Base-by-base conservation (phyloP, 257 asterid genomes). In the Gentiana macrophylla region DNA sequence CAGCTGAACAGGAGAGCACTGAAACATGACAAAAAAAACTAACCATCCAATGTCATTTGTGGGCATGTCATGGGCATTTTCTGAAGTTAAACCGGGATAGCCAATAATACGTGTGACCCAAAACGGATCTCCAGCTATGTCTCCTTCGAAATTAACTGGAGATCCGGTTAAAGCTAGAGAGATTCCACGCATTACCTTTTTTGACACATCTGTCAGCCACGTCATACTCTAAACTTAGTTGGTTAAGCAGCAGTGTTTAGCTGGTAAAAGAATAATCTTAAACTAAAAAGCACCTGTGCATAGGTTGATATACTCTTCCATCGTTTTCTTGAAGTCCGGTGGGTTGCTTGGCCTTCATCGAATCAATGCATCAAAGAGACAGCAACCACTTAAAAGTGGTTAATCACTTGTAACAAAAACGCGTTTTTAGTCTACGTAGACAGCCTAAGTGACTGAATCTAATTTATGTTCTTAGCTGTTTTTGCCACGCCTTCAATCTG, bases 81-180 rank as follows among this genome's bases (percentile, higher is more conserved):
- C 70, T 37, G 52, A 62, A 66, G 66, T 49, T 12, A 62, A 55
- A 43, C 66, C 82, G 6, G 98, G 98, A 67, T 92, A 92, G 41
- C 98, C 98, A 34, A 92, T 83, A n/a, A 88, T 77, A 49, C 97
- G 95, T 0, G 77, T 62, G 43, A 85, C 98, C 98, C 98, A 92
- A 67, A 92, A 92, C 35, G 98, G 97, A 74, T 92, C 94, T 34
- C 98, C 98, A 10, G 91, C 95, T 70, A 12, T 68, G 35, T 67
- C 52, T 32, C 89, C 93, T 78, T 88, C 97, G 47, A 92, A 79
- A 35, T 67, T 77, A 44, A 80, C 84, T 41, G 61, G 55, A 7
- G 88, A 74, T 66, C 66, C 93, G 47, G 94, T 88, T 69, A 92
- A 69, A 50, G 93, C 88, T 45, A 84, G 75, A 63, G 96, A 94